Evolutionary conservation across 2,329 filamentous ascomycete species (phyloP), one percentile per base, ranked within the genome.

Genomic region (Myriosclerotinia duriaeana): DNA sequence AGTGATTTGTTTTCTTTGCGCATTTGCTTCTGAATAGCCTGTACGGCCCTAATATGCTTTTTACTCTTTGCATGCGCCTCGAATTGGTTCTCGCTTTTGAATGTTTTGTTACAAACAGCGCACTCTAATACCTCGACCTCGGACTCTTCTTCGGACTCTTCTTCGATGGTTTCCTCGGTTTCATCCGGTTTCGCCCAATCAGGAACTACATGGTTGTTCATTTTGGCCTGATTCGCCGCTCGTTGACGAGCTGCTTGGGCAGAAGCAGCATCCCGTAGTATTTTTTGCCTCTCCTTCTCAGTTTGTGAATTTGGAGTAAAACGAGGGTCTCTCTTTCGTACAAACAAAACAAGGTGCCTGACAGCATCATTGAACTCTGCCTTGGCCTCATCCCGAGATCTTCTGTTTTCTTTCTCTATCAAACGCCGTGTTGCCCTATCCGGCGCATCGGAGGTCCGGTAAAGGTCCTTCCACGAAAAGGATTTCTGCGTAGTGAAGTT

Each of bases 401-500:
- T 90, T 72, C 88, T 91, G 77, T 99, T 99, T 76, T 97, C 94
- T 78, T 97, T 97, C 76, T 98, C 95, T 88, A 98, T 96, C 50
- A 92, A 74, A 42, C 95, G 86, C 62, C 94, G 87, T 20, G 92
- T 83, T 48, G 89, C 86, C 61, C 95, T 87, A 78, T 99, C 94
- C 1, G 93, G 92, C 1, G 93, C 94, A 72, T 97, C 93, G 0
- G 90, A 89, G 26, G 93, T 83, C 60, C 90, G 85, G 78, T 96
- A 95, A 68, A 87, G 84, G 76, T 99, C 93, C 76, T 89, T 91
- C 94, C 95, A 99, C 1, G 90, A 83, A 76, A 96, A 99, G 0
- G 86, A 87, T 76, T 98, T 98, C 53, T 81, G 85, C 0, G 95
- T 98, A 0, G 88, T 84, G 77, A 98, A 99, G 42, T 85, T 85